Percentiles rank a stretch among this genome's conserved stretches.
Evolutionary conservation across 2,329 filamentous ascomycete genomes (phyloP).

Genomic region (Pyrenophora teres): DNA sequence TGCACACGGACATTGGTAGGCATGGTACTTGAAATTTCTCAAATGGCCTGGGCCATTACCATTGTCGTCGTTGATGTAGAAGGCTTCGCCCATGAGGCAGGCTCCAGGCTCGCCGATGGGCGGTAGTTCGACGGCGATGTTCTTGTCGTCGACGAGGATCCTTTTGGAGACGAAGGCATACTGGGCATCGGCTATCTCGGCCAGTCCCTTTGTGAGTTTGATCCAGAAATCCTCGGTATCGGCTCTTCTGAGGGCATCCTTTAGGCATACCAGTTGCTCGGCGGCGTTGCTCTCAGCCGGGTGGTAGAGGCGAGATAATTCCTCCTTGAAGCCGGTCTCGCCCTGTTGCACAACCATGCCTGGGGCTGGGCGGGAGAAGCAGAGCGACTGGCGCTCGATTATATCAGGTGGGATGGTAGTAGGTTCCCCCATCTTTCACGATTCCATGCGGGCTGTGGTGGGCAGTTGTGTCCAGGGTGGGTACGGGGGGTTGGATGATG

Average conservation of each 20-base stretch:
- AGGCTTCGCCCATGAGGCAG: conserved; percentile 67
- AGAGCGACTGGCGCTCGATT: conserved; percentile 51
- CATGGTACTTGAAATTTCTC: conserved; percentile 66
- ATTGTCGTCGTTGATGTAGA: conserved; percentile 67
- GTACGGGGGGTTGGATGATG: conserved; percentile 15
- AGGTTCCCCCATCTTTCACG: conserved; percentile 37
- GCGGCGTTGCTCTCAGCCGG: conserved; percentile 63
- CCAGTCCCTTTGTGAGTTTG: conserved; percentile 66
- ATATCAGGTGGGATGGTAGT: conserved; percentile 44
- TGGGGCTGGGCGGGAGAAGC: conserved; percentile 48
- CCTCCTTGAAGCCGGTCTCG: conserved; percentile 50
- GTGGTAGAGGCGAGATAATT: conserved; percentile 39
- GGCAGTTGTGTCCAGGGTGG: conserved; percentile 21
- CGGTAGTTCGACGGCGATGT: conserved; percentile 64
- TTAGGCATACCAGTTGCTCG: conserved; percentile 64
- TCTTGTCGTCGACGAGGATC: conserved; percentile 63
- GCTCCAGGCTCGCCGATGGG: conserved; percentile 65
- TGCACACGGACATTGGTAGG: conserved; percentile 67
- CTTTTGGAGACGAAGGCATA: conserved; percentile 71
- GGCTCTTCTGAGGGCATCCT: conserved; percentile 58
- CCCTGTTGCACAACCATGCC: conserved; percentile 52
- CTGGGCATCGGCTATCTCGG: conserved; percentile 66
- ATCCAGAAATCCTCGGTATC: conserved; percentile 67
- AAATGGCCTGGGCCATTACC: conserved; percentile 55
- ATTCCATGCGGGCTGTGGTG: conserved; percentile 29